Percentiles rank a stretch among this genome's conserved stretches.
These are phyloP conservation scores for Calocybe indica DNA, from an alignment of 768 basidiomycete species.

Conservation along the genomic window DNA sequence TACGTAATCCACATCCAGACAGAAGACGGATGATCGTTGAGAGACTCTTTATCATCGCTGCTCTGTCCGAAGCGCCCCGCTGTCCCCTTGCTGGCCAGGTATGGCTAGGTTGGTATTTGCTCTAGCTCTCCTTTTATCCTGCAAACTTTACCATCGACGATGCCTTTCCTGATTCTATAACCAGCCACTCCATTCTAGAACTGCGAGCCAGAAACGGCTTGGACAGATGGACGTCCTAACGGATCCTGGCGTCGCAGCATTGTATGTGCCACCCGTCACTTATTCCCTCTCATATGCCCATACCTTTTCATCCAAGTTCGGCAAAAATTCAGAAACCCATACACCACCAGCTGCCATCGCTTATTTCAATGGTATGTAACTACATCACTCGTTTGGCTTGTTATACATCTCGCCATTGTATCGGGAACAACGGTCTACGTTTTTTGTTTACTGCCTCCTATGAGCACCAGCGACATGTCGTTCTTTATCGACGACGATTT, in stretches of 20 bases:
- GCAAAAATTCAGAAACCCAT: too few species aligned
- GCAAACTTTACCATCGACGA: constrained; percentile 34
- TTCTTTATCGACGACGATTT: constrained; percentile 25
- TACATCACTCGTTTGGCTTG: neutral
- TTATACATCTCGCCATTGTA: neutral
- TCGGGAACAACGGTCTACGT: constrained; percentile 34
- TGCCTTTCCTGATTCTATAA: constrained; percentile 21
- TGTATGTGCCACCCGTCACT: constrained; percentile 3
- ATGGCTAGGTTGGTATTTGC: neutral
- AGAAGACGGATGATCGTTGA: too few species aligned
- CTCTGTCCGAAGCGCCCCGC: too few species aligned
- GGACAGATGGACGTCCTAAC: constrained; percentile 16
- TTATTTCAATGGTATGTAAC: too few species aligned
- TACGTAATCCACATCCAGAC: too few species aligned
- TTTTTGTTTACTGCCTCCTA: constrained; percentile 25
- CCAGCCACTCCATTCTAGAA: constrained; percentile 17
- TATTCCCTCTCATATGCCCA: too few species aligned
- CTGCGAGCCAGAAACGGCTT: constrained; percentile 23
- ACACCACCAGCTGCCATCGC: too few species aligned
- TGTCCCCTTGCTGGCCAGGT: too few species aligned
- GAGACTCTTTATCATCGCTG: too few species aligned
- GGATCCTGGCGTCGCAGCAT: constrained; percentile 28
- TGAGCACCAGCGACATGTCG: constrained; percentile 25
- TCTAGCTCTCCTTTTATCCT: neutral
- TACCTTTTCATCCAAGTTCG: constrained; percentile 9